Conservation (phyloP, 2,329 filamentous ascomycete genomes). For the Calonectria pteridis region DNA sequence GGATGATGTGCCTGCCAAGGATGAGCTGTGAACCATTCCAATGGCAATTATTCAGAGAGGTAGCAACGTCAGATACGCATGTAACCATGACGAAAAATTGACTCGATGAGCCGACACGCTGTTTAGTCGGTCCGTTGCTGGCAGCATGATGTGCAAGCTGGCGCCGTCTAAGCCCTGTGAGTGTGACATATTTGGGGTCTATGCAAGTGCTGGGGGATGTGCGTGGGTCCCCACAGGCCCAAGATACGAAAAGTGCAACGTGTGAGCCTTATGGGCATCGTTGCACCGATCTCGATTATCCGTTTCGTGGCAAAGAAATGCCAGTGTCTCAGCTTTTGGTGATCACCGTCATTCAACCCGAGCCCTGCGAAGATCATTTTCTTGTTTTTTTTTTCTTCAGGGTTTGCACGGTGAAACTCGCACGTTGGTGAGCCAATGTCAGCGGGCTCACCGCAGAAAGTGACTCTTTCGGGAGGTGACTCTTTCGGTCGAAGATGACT, state of each 20-base stretch:
- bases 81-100: constrained; percentile 13
- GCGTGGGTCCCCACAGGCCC: not conserved
- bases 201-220: constrained; percentile 1
- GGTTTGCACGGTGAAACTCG: not conserved
- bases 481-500: not conserved
- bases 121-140: constrained; percentile 16
- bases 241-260: not conserved
- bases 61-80: constrained; percentile 3
- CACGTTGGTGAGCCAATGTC: not conserved
- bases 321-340: not conserved
- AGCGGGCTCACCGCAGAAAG: constrained; percentile 5
- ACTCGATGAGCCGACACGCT: not conserved
- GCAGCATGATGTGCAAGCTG: not conserved
- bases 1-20: constrained; percentile 50
- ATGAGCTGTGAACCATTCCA: constrained; percentile 59
- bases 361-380: not conserved
- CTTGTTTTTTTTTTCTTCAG: not conserved
- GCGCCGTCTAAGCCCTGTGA: constrained; percentile 17
- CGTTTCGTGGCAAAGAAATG: not conserved
- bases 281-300: constrained; percentile 16
- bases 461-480: not conserved
- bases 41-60: not conserved
- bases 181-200: constrained; percentile 8
- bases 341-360: not conserved
- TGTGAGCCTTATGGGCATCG: not conserved